These are phyloP conservation scores for Cyanidioschyzon merolae DNA, from an alignment of 23 red algal species.

Conservation along the genomic window DNA sequence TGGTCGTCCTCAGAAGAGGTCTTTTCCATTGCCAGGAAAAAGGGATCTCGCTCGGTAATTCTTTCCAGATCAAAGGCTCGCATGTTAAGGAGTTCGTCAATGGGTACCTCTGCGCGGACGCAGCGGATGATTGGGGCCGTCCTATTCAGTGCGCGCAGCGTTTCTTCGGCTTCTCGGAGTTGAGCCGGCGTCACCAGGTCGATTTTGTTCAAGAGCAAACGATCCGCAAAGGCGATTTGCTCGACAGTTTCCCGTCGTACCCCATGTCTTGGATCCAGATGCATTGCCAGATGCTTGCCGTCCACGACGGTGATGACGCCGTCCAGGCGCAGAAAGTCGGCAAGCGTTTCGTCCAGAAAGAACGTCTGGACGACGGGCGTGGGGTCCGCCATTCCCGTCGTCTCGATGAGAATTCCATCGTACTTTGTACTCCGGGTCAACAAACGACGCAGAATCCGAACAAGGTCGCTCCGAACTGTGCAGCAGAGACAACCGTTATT, in stretches of 20 bases:
- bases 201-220: slow-evolving; percentile 42
- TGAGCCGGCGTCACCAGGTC: slow-evolving; percentile 22
- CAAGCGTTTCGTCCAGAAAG: slow-evolving; percentile 25
- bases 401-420: slow-evolving; percentile 53
- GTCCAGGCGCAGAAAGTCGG: slow-evolving; percentile 41
- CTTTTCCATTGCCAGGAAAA: slow-evolving; percentile 1
- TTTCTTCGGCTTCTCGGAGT: neutral
- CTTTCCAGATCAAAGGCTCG: slow-evolving; percentile 6
- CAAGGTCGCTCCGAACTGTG: slow-evolving; percentile 22
- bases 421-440: neutral
- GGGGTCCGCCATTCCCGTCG: slow-evolving; percentile 52
- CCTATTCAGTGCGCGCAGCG: neutral
- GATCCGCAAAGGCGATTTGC: slow-evolving; percentile 51
- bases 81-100: neutral
- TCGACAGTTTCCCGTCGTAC: slow-evolving; percentile 33
- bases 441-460: slow-evolving; percentile 24
- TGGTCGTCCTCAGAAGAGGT: neutral
- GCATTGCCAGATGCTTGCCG: slow-evolving; percentile 19
- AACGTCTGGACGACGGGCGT: slow-evolving; percentile 43
- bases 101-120: neutral
- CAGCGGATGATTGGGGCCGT: slow-evolving; percentile 10
- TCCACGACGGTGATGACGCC: slow-evolving; percentile 57
- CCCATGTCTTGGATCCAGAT: slow-evolving; percentile 20
- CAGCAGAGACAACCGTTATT: slow-evolving; percentile 47
- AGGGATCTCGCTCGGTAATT: slow-evolving; percentile 1